Percentiles rank a stretch among this genome's conserved stretches.
Evolutionary conservation across 176 grass and related monocot species (phyloP).

Genomic region (Carex littledalei): DNA sequence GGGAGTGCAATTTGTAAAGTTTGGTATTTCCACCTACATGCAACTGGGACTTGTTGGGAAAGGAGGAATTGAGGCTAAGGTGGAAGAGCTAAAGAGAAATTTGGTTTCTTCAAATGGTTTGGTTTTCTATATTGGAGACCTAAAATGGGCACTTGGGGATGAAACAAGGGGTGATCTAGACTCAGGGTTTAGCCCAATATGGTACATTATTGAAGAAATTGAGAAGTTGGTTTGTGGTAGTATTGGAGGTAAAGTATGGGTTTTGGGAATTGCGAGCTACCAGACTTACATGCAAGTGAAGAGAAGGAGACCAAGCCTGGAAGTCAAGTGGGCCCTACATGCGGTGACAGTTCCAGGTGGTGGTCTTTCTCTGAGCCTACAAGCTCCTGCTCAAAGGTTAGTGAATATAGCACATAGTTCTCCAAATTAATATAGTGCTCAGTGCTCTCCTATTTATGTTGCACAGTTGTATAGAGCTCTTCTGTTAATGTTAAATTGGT

Average conservation of each 20-base stretch:
- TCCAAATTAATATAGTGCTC: not conserved
- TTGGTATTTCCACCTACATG: conserved; percentile 65
- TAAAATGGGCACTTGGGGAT: conserved; percentile 66
- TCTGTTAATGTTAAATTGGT: not conserved
- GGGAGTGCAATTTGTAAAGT: conserved; percentile 50
- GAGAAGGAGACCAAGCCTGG: conserved; percentile 41
- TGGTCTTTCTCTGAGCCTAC: conserved; percentile 44
- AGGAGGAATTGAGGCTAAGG: conserved; percentile 44
- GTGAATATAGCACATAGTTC: conserved; percentile 1
- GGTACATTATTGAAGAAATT: conserved; percentile 63
- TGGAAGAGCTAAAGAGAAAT: conserved; percentile 58
- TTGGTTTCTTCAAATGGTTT: conserved; percentile 41
- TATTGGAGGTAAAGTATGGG: conserved; percentile 36
- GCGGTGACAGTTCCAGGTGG: conserved; percentile 62
- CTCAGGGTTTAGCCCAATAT: conserved; percentile 40
- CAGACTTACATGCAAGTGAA: conserved; percentile 84
- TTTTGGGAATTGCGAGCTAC: conserved; percentile 67
- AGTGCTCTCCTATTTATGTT: no score
- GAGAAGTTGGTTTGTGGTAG: conserved; percentile 31
- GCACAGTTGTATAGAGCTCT: no score
- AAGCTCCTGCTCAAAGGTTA: conserved; percentile 53
- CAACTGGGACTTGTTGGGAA: conserved; percentile 68
- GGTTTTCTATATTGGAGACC: conserved; percentile 66
- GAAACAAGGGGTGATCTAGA: conserved; percentile 24
- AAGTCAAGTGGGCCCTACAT: conserved; percentile 57